Conservation (phyloP, 2,329 filamentous ascomycete species). For the Exophiala aquamarina region DNA sequence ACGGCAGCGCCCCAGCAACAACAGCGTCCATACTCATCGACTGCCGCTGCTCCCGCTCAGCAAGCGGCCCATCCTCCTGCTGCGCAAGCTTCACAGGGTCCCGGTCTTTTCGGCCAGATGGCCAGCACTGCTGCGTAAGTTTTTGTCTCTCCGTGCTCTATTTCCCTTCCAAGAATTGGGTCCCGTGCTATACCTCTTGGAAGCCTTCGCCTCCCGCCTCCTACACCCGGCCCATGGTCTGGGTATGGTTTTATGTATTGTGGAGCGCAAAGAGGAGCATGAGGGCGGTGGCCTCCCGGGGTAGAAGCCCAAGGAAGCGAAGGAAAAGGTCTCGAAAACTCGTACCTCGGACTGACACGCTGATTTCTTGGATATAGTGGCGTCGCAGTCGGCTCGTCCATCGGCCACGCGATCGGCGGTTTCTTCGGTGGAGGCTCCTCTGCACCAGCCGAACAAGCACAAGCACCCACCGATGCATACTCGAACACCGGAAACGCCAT, state of each 20-base stretch:
- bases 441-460: slow-evolving; percentile 52
- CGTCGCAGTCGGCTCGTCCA: slow-evolving; percentile 91
- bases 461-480: slow-evolving; percentile 54
- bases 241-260: not conserved
- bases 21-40: slow-evolving; percentile 51
- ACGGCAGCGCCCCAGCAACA: slow-evolving; percentile 37
- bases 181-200: too few relatives aligned
- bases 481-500: slow-evolving; percentile 45
- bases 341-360: slow-evolving; percentile 11
- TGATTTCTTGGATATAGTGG: slow-evolving; percentile 58
- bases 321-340: not conserved
- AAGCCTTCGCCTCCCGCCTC: not conserved
- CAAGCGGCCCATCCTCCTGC: slow-evolving; percentile 52
- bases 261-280: too few relatives aligned
- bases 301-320: not conserved
- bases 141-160: slow-evolving; percentile 6
- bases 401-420: slow-evolving; percentile 91
- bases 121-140: slow-evolving; percentile 96
- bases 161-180: too few relatives aligned
- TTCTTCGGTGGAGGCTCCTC: slow-evolving; percentile 74
- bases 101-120: slow-evolving; percentile 94
- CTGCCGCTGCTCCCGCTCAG: slow-evolving; percentile 47
- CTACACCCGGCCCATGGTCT: slow-evolving; percentile 4
- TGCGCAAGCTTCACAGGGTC: slow-evolving; percentile 57
- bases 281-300: too few relatives aligned